Evolutionary conservation across 2,329 filamentous ascomycete genomes (phyloP).

Genomic region (Fusarium sp.): DNA sequence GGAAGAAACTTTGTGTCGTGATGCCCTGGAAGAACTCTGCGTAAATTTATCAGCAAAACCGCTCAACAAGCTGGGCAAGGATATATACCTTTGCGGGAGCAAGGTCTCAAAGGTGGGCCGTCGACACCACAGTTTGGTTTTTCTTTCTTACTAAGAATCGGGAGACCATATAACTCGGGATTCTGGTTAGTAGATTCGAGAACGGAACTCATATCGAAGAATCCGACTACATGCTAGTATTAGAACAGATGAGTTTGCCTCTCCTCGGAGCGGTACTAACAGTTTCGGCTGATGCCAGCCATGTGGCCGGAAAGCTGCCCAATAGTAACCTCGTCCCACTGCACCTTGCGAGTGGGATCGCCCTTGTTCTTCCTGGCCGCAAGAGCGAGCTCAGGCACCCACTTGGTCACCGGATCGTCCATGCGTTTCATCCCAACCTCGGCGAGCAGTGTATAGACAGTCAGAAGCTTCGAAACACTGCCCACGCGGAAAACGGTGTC

Average conservation of each 20-base stretch:
- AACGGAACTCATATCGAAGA: not conserved
- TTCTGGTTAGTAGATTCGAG: not conserved
- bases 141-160: not conserved
- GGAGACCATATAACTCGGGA: not conserved
- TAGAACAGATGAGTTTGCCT: not conserved
- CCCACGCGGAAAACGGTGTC: not conserved
- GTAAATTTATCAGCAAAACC: not conserved
- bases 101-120: not conserved
- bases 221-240: not conserved
- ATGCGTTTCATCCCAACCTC: constrained; percentile 4
- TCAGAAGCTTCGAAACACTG: not conserved
- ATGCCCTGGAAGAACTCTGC: constrained; percentile 3
- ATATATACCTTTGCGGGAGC: not conserved
- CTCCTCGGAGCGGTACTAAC: not conserved
- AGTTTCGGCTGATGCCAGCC: not conserved
- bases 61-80: fast-evolving
- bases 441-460: not conserved
- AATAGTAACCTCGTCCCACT: constrained; percentile 7
- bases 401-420: constrained; percentile 4
- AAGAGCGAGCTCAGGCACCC: constrained; percentile 8
- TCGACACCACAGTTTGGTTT: not conserved
- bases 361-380: not conserved
- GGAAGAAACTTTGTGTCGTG: not conserved
- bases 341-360: not conserved
- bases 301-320: not conserved